Base-by-base conservation (phyloP, 2,329 filamentous ascomycete genomes). In the Calycina herbarum region DNA sequence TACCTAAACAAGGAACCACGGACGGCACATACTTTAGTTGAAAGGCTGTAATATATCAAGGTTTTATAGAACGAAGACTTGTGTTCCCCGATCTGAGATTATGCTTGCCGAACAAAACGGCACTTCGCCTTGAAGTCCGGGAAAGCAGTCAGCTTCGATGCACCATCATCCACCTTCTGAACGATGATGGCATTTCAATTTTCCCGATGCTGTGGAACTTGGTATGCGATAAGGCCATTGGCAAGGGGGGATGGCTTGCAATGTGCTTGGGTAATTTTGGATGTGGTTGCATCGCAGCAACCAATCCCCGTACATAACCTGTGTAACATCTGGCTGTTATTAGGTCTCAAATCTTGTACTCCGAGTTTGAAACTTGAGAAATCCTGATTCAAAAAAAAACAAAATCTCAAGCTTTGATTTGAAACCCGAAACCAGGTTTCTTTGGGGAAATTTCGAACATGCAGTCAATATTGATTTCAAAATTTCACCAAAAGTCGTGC, bases 161-260 rank as follows among this genome's bases (percentile, higher is more conserved):
- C 48, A 54, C 48, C 20, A 54, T n/a, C 17, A 20, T 13, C 20
- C 11, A 24, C 20, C 10, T 40, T 40, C 13, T 24, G 48, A 54
- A 24, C 48, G 4, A 54, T 48, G 42, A 54, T 24, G 20, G 48
- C 48, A 54, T 54, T 54, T 27, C 24, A 13, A 54, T 54, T 24
- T 54, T 54, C 48, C 48, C 48, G 48, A 54, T 54, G 48, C 48
- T 27, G 48, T 54, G 48, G n/a, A 24, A 51, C 20, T 51, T 51
- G n/a, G 48, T 54, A 54, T 54, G 48, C 48, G 3, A 54, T 54
- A 40, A 15, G 4, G 38, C 2, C 38, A 40, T 40, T 15, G 38
- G 38, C 13, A 38, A 11, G 13, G 38, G 38, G 38, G 13, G 13
- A 54, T 27, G 48, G 20, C 48, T 54, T 54, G 48, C 24, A 27